Evolutionary conservation across 169 alveolate genomes (phyloP), one percentile per base, ranked within the genome.

Genomic region (Plasmodium vivax): DNA sequence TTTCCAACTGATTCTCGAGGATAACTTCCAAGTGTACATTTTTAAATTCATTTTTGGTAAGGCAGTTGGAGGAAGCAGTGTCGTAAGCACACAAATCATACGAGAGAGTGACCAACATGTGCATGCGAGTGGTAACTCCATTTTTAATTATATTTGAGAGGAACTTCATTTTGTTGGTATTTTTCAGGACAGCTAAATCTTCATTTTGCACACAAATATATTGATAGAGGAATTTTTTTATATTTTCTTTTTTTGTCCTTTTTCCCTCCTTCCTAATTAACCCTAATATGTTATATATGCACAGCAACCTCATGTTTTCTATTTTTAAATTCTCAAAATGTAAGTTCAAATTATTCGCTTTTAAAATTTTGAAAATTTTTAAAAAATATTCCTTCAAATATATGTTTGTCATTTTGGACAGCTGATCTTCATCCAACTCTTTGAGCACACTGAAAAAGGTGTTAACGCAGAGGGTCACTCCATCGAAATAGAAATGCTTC

Each of bases 71-170:
- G 6, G 92, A 72, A 92, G 56, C 19, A 6, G 84, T 73, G 30
- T 92, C 80, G 36, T 51, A 92, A 8, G 92, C 23, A 72, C 56
- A 47, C 43, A 92, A 10, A 38, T 92, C 92, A 82, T 82, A 92
- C 0, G 92, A 82, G 32, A 92, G 34, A 1, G 30, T 92, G 34
- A 92, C 82, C 75, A 92, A 82, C 72, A 92, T 73, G 36, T 92
- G 95, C 95, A 92, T 82, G 27, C 95, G 84, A 3, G 92, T 92
- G 9, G 88, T 82, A 10, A 83, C 95, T 12, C 95, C 95, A 92
- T 92, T 83, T 92, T 92, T 81, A 43, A 92, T 82, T 54, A 92
- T 83, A 79, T 83, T 82, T 82, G 95, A 71, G 54, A 92, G 74
- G 34, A 92, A 92, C 74, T 92, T 82, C 85, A 92, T 92, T 92